A percentile compares a stretch with the other conserved stretches of the same genome.
Conservation (phyloP, 768 basidiomycete species). For the Suillus americanus region DNA sequence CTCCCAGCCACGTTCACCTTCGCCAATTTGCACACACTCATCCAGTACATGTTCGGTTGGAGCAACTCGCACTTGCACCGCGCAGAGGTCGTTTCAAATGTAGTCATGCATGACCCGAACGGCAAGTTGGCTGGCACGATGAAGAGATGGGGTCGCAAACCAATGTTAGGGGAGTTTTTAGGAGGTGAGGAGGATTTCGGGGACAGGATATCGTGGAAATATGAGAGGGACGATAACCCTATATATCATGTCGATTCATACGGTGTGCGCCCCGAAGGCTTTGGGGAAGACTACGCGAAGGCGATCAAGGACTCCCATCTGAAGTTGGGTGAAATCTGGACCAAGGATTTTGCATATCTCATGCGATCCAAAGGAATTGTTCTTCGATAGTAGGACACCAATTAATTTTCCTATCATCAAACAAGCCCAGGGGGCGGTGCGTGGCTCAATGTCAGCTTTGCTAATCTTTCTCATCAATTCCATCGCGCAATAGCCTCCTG, state of each 20-base stretch:
- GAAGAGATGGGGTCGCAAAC: slow-evolving; percentile 22
- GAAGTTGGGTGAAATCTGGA: slow-evolving; percentile 27
- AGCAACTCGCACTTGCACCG: slow-evolving; percentile 22
- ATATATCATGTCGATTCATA: slow-evolving; percentile 15
- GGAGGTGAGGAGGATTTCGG: slow-evolving; percentile 9
- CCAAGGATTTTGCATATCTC: slow-evolving; percentile 23
- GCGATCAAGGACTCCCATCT: slow-evolving; percentile 21
- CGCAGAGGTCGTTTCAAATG: slow-evolving; percentile 21
- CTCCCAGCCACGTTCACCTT: slow-evolving; percentile 30
- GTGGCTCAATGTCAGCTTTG: neutral
- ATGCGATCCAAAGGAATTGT: slow-evolving; percentile 14
- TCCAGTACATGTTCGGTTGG: slow-evolving; percentile 35
- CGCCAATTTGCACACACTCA: slow-evolving; percentile 27
- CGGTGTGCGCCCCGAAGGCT: neutral
- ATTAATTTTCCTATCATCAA: slow-evolving; percentile 20
- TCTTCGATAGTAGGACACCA: slow-evolving; percentile 13
- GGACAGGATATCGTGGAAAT: slow-evolving; percentile 15
- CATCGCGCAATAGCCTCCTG: slow-evolving; percentile 16
- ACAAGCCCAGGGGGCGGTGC: slow-evolving; percentile 23
- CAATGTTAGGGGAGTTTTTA: slow-evolving; percentile 17
- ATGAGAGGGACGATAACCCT: slow-evolving; percentile 14
- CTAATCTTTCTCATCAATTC: neutral
- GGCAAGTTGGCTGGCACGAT: slow-evolving; percentile 14
- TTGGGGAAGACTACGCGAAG: slow-evolving; percentile 12
- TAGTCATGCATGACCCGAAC: slow-evolving; percentile 17